Evolutionary conservation across 75 land plant species (phyloP), one percentile per base, ranked within the genome.

Genomic region (Pinus albicaulis): DNA sequence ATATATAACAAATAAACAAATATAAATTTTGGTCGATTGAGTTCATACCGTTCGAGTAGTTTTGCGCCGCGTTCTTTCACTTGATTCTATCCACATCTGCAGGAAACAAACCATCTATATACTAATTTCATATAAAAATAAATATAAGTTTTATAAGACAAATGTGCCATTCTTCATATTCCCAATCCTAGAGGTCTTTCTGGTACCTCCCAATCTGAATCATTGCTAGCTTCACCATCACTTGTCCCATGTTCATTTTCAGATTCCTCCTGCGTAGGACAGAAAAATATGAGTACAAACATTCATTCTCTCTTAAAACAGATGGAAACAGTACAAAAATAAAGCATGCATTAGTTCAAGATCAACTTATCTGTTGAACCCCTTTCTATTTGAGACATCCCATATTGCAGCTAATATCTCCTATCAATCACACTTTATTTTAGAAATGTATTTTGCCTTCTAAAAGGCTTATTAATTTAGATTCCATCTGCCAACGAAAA

Each of bases 121-220:
- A 68, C 16, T 36, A 68, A 76, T 75, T 14, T 26, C 41, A 38
- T 17, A 38, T 36, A 15, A 16, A 52, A 76, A 75, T 6, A 53
- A 23, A 19, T 19, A 68, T 34, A 74, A 55, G 58, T 38, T 26
- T 48, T 44, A 75, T 31, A 36, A 76, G 76, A 20, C 15, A 57
- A 71, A 73, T 57, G 52, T 31, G 24, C 17, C 44, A 25, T 26
- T 44, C 79, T 52, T 17, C 38, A 53, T 11, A 26, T 24, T 36
- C 22, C 56, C 25, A 41, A 77, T 28, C 75, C 23, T 68, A n/a
- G 11, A 68, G 6, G 22, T 68, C n/a, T 68, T 19, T n/a, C 3
- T 68, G 53, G 17, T 75, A 83, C 85, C 85, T 83, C 82, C 85
- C 85, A 83, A 60, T 80, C 85, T 58, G 73, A 83, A 74, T 75